Evolutionary conservation across 345 rosid genomes (phyloP), one percentile per base, ranked within the genome.

Genomic region (Chamaenerion angustifolium): DNA sequence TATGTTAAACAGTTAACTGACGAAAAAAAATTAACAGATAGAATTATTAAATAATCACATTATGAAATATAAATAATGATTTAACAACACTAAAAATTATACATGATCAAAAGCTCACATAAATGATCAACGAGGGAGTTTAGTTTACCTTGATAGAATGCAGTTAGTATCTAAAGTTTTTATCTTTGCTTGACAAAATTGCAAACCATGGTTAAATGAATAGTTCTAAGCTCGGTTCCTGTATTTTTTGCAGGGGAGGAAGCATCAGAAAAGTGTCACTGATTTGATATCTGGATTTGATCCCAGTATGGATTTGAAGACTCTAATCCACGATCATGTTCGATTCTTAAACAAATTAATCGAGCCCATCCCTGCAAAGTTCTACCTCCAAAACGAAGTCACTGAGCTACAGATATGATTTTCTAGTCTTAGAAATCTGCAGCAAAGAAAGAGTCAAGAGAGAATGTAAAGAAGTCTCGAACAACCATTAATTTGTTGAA

Each of bases 321-420:
- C 67, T 6, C 46, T 73, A 43, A 69, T 75, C 66, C 83, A 67
- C 66, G 48, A 76, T 47, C 77, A 67, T 63, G 61, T 80, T 4
- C 54, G 62, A 35, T 81, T 81, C 70, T 83, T 83, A 25, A 92
- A 90, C 64, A 79, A 76, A 64, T 49, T 86, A 64, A 23, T 86
- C 14, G 85, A 83, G 67, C 86, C 81, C 42, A 72, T 83, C 59
- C 98, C 98, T 6, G 88, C 98, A 6, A 90, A 70, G 74, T 86
- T 83, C 70, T 90, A 86, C 77, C 54, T 83, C 44, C 79, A 89
- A 1, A 42, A 4, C 40, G 85, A 81, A 70, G 98, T 79, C 52
- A 73, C 66, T 4, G 95, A 85, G 21, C 83, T 2, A 5, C 27
- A 70, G 50, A 73, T 74, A 18, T 79, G 88, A 88, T 81, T 71